Evolutionary conservation across 345 rosid species (phyloP), one percentile per base, ranked within the genome.

Genomic region (Salix exigua): DNA sequence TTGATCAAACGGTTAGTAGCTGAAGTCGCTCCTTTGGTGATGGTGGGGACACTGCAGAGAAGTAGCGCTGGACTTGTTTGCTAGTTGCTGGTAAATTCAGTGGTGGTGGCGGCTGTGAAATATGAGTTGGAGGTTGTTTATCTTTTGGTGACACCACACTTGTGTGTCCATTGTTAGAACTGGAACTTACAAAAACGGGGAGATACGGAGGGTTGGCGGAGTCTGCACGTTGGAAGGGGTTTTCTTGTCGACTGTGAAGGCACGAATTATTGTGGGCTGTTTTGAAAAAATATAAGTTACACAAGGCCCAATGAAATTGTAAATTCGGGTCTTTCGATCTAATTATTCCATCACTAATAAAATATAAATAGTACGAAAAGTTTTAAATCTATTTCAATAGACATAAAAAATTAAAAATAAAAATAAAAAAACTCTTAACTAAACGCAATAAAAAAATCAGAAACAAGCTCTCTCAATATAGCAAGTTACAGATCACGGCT

Each of bases 11-110:
- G 88, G 73, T 78, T 80, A 28, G 86, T 76, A 11, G 89, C 83
- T 13, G 88, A 73, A 3, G 82, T 72, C 69, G 88, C 97, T 79
- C 86, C 85, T 17, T 79, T 60, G 44, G 77, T 83, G 4, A 83
- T 77, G 23, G 81, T 79, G 17, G 87, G 76, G 19, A 87, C 82
- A 90, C 73, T 7, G 89, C 84, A 4, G 87, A 78, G 71, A 94
- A 75, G 85, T 92, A 88, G 21, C 86, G 83, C 53, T 88, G 81
- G 30, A 89, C 85, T 79, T 88, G 92, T 78, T 88, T 93, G 78
- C 84, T 83, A 61, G 90, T 71, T 14, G 87, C 86, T 33, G 28
- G 6, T 44, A 33, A 8, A 23, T 28, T 50, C 68, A 31, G n/a
- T 21, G 68, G 33, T 0, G 46, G 30, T 0, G 21, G 31, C 16